Conservation (phyloP, 2,329 filamentous ascomycete species). For the Didymella lethalis region DNA sequence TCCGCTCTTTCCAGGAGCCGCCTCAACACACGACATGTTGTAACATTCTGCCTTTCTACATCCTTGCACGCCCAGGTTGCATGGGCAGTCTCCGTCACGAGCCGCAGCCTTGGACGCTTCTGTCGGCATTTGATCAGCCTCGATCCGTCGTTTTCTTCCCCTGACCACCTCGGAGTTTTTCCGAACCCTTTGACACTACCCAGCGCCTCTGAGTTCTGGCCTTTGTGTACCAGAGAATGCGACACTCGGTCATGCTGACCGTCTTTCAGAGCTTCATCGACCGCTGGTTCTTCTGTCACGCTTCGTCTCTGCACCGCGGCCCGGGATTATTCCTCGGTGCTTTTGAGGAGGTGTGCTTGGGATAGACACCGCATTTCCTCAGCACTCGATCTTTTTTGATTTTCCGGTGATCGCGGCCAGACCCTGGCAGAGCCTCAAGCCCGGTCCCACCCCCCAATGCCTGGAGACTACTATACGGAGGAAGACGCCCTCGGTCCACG, state of each 20-base stretch:
- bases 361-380: constrained; percentile 22
- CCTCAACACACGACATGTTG: constrained; percentile 17
- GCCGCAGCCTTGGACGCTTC: constrained; percentile 26
- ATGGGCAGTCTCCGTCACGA: constrained; percentile 25
- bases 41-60: constrained; percentile 25
- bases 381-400: neutral
- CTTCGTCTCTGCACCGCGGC: constrained; percentile 29
- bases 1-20: constrained; percentile 20
- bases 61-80: constrained; percentile 25
- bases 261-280: constrained; percentile 33
- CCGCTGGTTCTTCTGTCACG: constrained; percentile 33
- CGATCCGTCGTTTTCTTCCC: constrained; percentile 17
- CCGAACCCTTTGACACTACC: constrained; percentile 16
- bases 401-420: constrained; percentile 8
- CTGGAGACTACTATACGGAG: constrained; percentile 58
- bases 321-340: constrained; percentile 27
- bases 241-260: constrained; percentile 39
- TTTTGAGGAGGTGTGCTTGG: constrained; percentile 34
- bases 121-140: constrained; percentile 22
- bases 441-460: constrained; percentile 40
- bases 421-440: constrained; percentile 24
- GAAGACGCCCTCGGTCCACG: constrained; percentile 56
- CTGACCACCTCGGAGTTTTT: constrained; percentile 17
- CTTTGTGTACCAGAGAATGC: constrained; percentile 25
- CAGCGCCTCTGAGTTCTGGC: constrained; percentile 11